These are phyloP conservation scores for Nelumbo lutea DNA, from an alignment of 164 flowering plant species.

Conservation along the genomic window DNA sequence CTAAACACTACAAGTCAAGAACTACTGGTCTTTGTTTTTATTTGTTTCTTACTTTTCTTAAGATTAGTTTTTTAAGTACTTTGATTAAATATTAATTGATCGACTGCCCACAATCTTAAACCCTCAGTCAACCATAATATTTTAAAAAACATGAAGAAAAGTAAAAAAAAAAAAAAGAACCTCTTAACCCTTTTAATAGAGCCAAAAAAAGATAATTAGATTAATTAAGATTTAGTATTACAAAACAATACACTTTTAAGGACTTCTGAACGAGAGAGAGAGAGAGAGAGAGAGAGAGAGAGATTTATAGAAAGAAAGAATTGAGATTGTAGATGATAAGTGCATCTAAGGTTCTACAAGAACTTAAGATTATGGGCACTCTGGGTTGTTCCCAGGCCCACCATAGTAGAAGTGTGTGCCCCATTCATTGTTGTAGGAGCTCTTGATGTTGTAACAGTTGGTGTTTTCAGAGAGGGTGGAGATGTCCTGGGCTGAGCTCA, in stretches of 20 bases:
- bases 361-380: slow-evolving; percentile 38
- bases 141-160: too few relatives aligned
- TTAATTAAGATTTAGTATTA: background rate
- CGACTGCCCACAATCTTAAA: too few relatives aligned
- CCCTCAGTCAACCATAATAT: too few relatives aligned
- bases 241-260: background rate
- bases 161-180: background rate
- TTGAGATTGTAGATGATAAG: background rate
- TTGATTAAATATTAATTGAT: too few relatives aligned
- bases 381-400: slow-evolving; percentile 83
- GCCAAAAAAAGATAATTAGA: background rate
- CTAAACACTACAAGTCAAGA: too few relatives aligned
- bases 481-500: slow-evolving; percentile 51
- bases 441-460: slow-evolving; percentile 81
- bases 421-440: slow-evolving; percentile 69
- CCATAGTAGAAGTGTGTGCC: slow-evolving; percentile 93
- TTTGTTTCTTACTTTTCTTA: too few relatives aligned
- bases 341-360: background rate
- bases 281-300: background rate
- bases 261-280: too few relatives aligned
- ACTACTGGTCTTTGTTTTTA: too few relatives aligned
- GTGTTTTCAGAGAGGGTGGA: slow-evolving; percentile 81
- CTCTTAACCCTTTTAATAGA: background rate
- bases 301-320: slow-evolving; percentile 1
- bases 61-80: too few relatives aligned